A percentile compares a stretch with the other conserved stretches of the same genome.
Conservation (phyloP, 2,329 filamentous ascomycete species). For the Sporothrix dimorphospora region DNA sequence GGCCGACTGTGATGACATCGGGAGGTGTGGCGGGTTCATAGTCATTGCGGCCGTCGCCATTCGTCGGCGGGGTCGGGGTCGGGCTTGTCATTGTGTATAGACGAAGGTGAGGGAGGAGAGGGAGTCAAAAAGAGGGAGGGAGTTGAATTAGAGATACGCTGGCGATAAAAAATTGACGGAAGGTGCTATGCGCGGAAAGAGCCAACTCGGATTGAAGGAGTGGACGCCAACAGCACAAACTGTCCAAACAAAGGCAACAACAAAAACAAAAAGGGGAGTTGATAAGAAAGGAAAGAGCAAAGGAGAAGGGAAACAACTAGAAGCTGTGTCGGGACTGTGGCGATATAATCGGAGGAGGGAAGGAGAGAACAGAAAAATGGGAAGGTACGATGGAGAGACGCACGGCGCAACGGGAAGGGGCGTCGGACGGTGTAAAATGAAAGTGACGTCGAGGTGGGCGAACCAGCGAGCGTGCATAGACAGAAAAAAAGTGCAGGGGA, state of each 20-base stretch:
- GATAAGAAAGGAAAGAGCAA: neutral
- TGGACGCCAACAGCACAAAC: constrained; percentile 2
- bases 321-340: neutral
- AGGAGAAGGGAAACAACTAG: neutral
- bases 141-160: neutral
- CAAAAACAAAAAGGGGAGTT: neutral
- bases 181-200: neutral
- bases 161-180: neutral
- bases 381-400: constrained; percentile 14
- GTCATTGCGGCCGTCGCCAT: neutral
- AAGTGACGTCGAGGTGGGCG: constrained; percentile 27
- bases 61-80: neutral
- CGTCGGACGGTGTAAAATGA: constrained; percentile 19
- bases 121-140: neutral
- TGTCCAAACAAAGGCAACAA: neutral
- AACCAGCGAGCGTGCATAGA: neutral
- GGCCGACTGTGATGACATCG: neutral
- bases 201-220: neutral
- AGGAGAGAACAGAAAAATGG: neutral
- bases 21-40: neutral
- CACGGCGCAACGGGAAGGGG: constrained; percentile 15
- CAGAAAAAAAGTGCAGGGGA: constrained; percentile 7
- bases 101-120: neutral
- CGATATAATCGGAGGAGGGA: neutral
- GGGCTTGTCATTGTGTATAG: constrained; percentile 12